Percentiles rank a stretch among this genome's conserved stretches.
These are phyloP conservation scores for Podospora pseudocomata DNA, from an alignment of 495 filamentous ascomycete genomes.

Conservation along the genomic window DNA sequence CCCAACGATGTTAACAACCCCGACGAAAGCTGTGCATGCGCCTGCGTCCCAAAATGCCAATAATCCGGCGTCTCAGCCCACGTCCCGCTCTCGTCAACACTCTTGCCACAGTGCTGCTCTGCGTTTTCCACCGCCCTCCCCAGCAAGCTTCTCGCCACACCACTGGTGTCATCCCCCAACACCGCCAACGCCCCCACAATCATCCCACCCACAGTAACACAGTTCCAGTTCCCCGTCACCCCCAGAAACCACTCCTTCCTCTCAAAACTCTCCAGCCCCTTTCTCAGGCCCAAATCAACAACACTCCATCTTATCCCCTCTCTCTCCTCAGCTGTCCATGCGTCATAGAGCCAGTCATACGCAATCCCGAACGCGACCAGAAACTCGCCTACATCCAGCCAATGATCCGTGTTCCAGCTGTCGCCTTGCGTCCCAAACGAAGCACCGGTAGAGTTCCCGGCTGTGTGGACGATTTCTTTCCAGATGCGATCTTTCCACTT, in stretches of 20 bases:
- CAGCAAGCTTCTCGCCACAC: background rate
- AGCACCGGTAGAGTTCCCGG: background rate
- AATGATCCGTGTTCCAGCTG: slow-evolving; percentile 3
- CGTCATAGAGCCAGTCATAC: slow-evolving; percentile 12
- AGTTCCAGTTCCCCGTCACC: background rate
- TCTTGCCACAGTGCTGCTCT: background rate
- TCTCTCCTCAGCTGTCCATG: slow-evolving; percentile 4
- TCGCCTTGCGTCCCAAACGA: background rate
- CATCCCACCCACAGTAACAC: background rate
- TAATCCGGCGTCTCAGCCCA: slow-evolving; percentile 10
- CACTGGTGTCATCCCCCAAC: background rate
- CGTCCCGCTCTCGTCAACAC: background rate
- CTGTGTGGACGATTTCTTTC: background rate
- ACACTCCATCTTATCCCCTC: slow-evolving; percentile 6
- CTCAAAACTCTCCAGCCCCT: background rate
- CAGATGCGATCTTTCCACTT: background rate
- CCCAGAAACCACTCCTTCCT: background rate
- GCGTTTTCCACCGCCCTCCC: background rate
- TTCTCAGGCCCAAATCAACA: background rate
- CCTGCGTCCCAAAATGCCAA: slow-evolving; percentile 14
- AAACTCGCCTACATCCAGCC: slow-evolving; percentile 14
- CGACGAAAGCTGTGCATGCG: slow-evolving; percentile 12
- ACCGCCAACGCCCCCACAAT: background rate
- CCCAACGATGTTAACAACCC: slow-evolving; percentile 1
- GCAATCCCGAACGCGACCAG: slow-evolving; percentile 9